Evolutionary conservation across 148 eudicot genomes (phyloP), one percentile per base, ranked within the genome.

Genomic region (Camellia sinensis): DNA sequence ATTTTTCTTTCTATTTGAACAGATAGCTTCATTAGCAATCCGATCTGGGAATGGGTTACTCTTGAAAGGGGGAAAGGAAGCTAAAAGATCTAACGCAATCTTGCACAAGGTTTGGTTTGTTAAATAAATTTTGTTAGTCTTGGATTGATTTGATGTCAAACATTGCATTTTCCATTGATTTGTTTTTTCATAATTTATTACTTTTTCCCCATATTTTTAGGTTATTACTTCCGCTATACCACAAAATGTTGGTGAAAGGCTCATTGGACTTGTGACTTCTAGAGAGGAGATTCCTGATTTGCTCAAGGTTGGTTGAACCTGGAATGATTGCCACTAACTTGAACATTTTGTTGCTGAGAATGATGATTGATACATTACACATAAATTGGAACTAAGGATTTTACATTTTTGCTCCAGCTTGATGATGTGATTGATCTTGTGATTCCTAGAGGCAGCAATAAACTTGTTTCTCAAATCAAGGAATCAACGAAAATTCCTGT

Each of bases 341-440:
- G 46, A 40, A 50, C 11, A 8, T n/a, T 7, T 74, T 54, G 10
- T 43, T 74, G 56, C 29, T 41, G 46, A 43, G 61, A 75, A 15
- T 14, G 21, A 43, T 50, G 76, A 3, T 6, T 19, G 68, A 76
- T 67, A 6, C 17, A 15, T 57, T 73, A 11, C 54, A 73, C 40
- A 43, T 70, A 10, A 59, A 18, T 43, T 66, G 71, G 57, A 75
- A 76, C 75, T 79, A 11, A 65, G 80, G 63, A 37, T 69, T 45
- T 29, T 68, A 41, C 70, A 54, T 64, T 74, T 73, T 52, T 81
- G 44, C 50, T 84, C 45, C 89, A 96, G 99, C 95, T 91, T 82
- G 99, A 96, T 88, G 98, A 94, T 84, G 99, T 94, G 73, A 96
- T 96, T 79, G 98, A 96, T 83, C 98, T 96, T 80, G 99, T 96